These are phyloP conservation scores for Boletales sp. DNA, from an alignment of 768 basidiomycete genomes.

Conservation along the genomic window DNA sequence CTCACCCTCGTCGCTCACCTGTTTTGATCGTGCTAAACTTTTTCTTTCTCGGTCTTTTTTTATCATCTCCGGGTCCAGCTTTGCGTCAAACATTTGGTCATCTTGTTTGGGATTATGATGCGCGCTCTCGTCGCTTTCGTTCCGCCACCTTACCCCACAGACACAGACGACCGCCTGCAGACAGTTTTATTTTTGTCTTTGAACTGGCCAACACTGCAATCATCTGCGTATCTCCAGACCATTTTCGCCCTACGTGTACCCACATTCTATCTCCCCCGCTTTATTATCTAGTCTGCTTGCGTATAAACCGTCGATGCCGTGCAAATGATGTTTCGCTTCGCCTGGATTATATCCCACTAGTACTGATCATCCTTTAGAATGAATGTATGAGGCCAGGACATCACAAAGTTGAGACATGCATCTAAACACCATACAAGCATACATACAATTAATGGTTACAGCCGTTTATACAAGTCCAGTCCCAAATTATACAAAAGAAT, in stretches of 20 bases:
- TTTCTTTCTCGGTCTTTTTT: neutral
- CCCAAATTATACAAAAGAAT: slow-evolving; percentile 29
- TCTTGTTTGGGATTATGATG: no score
- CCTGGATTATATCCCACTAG: no score
- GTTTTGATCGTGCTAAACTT: slow-evolving; percentile 8
- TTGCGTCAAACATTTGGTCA: no score
- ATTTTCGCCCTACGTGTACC: neutral
- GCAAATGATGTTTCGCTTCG: neutral
- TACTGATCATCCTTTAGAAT: no score
- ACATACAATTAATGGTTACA: slow-evolving; percentile 19
- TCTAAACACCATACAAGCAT: slow-evolving; percentile 11
- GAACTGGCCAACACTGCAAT: neutral
- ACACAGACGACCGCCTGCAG: neutral
- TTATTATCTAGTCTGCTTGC: neutral
- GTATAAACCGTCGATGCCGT: neutral
- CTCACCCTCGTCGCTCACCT: slow-evolving; percentile 15
- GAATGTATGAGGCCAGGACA: no score
- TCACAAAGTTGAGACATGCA: neutral
- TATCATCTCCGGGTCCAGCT: no score
- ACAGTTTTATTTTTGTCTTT: neutral
- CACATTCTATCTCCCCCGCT: no score
- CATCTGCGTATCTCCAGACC: neutral
- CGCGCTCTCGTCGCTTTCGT: neutral
- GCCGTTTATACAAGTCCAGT: slow-evolving; percentile 21
- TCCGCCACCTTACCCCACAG: neutral